Evolutionary conservation across 768 basidiomycete species (phyloP), one percentile per base, ranked within the genome.

Genomic region (Xerocomellus intermedius): DNA sequence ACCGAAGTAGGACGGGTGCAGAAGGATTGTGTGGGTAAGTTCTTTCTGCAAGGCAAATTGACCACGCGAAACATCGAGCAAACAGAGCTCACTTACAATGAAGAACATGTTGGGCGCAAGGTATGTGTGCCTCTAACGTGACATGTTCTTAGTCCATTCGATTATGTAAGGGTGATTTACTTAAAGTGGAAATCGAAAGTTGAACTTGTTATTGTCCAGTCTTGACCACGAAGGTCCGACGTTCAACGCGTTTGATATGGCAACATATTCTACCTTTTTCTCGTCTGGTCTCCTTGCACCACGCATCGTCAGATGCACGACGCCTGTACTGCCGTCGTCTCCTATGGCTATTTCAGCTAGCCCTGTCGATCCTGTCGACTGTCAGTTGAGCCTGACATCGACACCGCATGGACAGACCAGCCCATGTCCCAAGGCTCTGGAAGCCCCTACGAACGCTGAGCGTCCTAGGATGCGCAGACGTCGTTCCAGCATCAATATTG

Each of bases 1-100:
- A 8, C 95, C 95, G 69, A 99, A 99, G 74, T 97, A 99, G 17
- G 96, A 98, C 24, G 97, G 97, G 69, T 98, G 96, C 24, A 99
- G 82, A 36, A 95, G 85, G 68, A 98, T 97, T 5, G 94, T 96
- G 70, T 98, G 94, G n/a, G 91, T 91, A 9, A 99, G 82, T 70
- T 95, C 90, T 82, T 97, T 96, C 96, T 98, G 52, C 26, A 38
- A 32, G 5, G 1, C 16, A 52, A 48, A 33, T 58, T 47, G 32
- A 56, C 30, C 51, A 50, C 43, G 32, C 43, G 19, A 44, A 22
- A 58, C 7, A 32, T 13, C n/a, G 14, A 33, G 47, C 30, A 30
- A 48, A 42, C 22, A 22, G 17, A 45, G 33, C 13, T 44, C 51
- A 77, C 85, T 76, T 66, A 83, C 86, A 52, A 87, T 87, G 77